Evolutionary conservation across 1,284 basidiomycete genomes (phyloP), one percentile per base, ranked within the genome.

Genomic region (Tylopilus sp.): DNA sequence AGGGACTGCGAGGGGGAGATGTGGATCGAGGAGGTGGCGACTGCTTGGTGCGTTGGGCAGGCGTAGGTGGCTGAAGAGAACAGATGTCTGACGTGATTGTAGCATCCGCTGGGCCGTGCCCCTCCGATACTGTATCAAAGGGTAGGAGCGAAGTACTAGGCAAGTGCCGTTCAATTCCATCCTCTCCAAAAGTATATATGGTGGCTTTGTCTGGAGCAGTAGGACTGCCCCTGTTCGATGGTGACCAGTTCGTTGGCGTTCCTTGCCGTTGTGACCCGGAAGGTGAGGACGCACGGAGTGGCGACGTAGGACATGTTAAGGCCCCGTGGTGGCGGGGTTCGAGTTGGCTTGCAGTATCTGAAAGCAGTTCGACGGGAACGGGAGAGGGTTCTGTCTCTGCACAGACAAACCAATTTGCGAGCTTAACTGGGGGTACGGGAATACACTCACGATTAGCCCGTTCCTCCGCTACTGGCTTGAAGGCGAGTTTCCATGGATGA

Each of bases 41-140:
- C 10, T 7, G 42, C 16, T 34, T 55, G 7, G 45, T 44, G 36
- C 62, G 58, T 45, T 67, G 64, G 3, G 67, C 58, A 12, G 67
- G 67, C 6, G 65, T 65, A 36, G 67, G 67, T 19, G 65, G 60
- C 35, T 52, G 66, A 38, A 55, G 46, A 34, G 64, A 64, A 39
- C 3, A 31, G 18, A 41, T 40, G 18, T 58, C 59, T 9, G 50
- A 47, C 1, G 28, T 25, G 3, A 33, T n/a, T 21, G 10, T n/a
- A 8, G 38, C 23, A 43, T 54, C 52, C 10, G 8, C 8, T 11
- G 35, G 30, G 34, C 15, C 2, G 2, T 42, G 42, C 1, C 25
- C 43, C 9, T 46, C 48, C 18, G 7, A 25, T 25, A 25, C 7
- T 25, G n/a, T 26, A 25, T 44, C 52, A 16, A 49, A 47, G 28